A percentile compares a stretch with the other conserved stretches of the same genome.
Evolutionary conservation across 2,329 filamentous ascomycete genomes (phyloP).

Genomic region (Cordyceps militaris): DNA sequence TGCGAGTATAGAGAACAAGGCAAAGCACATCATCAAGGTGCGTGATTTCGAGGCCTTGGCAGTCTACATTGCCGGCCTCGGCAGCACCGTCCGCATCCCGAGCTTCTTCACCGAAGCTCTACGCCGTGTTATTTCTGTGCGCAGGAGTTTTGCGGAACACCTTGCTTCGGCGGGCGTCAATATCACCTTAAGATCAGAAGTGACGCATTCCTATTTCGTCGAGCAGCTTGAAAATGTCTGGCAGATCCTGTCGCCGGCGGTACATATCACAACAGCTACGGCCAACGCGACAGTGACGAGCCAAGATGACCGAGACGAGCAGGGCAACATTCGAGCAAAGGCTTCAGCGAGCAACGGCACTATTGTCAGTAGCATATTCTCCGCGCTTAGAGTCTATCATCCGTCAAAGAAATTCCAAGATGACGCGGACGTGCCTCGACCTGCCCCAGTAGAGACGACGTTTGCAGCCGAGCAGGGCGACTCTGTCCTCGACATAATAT

Average conservation of each 20-base stretch:
- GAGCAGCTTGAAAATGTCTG: background rate
- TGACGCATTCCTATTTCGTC: background rate
- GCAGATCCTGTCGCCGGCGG: background rate
- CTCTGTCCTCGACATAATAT: conserved; percentile 9
- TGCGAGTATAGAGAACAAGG: background rate
- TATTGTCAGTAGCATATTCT: too few species aligned
- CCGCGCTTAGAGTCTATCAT: too few species aligned
- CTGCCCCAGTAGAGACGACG: background rate
- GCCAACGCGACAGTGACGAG: background rate
- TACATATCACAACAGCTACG: background rate
- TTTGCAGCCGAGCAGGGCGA: conserved; percentile 15
- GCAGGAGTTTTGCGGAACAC: background rate
- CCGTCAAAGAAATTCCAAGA: conserved; percentile 13
- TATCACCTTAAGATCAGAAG: background rate
- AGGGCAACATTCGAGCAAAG: too few species aligned
- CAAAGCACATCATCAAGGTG: background rate
- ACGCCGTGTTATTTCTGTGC: background rate
- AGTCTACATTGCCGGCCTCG: background rate
- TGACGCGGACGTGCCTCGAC: conserved; percentile 10
- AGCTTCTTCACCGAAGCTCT: background rate
- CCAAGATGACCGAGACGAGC: too few species aligned
- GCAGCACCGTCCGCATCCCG: background rate
- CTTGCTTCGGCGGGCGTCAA: background rate
- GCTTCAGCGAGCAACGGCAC: too few species aligned
- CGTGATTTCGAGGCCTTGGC: background rate